Evolutionary conservation across 805 yeast genomes (phyloP).

Genomic region (Candida lessepsii): DNA sequence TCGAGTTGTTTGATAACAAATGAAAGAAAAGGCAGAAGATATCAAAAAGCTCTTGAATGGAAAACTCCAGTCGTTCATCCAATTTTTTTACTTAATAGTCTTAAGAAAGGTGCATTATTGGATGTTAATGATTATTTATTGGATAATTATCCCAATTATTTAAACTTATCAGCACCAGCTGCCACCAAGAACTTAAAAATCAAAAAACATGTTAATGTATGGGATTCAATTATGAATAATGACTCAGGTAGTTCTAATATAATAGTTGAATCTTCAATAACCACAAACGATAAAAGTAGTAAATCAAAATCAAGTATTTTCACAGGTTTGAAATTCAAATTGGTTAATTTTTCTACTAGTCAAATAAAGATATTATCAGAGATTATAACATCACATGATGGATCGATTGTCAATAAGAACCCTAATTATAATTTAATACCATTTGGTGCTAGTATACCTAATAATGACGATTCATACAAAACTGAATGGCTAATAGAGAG

Average conservation of each 20-base stretch:
- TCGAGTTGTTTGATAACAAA: constrained; percentile 49
- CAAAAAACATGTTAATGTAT: constrained; percentile 32
- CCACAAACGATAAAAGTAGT: neutral
- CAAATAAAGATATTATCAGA: constrained; percentile 38
- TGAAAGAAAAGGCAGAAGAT: constrained; percentile 51
- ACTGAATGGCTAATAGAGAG: constrained; percentile 86
- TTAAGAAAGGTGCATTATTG: constrained; percentile 44
- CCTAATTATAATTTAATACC: constrained; percentile 13
- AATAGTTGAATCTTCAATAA: neutral
- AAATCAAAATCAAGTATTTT: constrained; percentile 10
- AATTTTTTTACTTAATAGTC: constrained; percentile 46
- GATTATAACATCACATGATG: constrained; percentile 48
- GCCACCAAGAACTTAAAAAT: constrained; percentile 10
- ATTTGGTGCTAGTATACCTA: constrained; percentile 13
- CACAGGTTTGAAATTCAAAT: constrained; percentile 9
- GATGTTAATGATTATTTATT: constrained; percentile 41
- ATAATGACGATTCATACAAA: constrained; percentile 28
- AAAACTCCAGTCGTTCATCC: constrained; percentile 52
- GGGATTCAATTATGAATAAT: constrained; percentile 43
- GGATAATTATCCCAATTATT: constrained; percentile 15
- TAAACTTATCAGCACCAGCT: neutral
- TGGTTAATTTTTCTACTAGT: constrained; percentile 41
- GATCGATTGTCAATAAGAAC: constrained; percentile 20
- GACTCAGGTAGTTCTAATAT: constrained; percentile 3
- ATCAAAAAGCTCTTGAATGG: constrained; percentile 53